These are phyloP conservation scores for Eragrostis curvula DNA, from an alignment of 176 grass and related monocot species.

Conservation along the genomic window DNA sequence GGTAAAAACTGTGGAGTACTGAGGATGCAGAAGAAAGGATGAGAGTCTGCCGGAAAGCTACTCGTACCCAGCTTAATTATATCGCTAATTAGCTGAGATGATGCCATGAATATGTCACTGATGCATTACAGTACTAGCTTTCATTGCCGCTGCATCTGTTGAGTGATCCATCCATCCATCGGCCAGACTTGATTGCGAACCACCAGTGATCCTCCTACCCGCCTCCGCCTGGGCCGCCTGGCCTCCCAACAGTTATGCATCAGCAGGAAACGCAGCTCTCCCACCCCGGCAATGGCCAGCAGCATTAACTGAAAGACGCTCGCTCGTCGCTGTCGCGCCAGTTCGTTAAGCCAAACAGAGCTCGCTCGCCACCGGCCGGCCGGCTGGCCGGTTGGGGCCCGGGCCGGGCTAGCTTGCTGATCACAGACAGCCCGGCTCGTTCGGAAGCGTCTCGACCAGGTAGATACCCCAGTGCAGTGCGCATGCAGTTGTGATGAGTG, in stretches of 20 bases:
- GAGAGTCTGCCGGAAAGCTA: not conserved
- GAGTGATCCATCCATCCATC: slow-evolving; percentile 31
- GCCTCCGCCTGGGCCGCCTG: not conserved
- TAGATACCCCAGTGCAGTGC: too few species aligned
- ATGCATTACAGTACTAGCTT: slow-evolving; percentile 2
- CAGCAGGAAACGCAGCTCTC: not conserved
- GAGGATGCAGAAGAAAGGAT: too few species aligned
- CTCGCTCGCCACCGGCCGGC: not conserved
- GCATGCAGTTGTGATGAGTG: too few species aligned
- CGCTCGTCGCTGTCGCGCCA: slow-evolving; percentile 16
- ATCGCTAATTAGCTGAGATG: not conserved
- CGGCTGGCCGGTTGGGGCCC: not conserved
- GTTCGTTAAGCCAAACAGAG: not conserved
- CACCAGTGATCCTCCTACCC: not conserved
- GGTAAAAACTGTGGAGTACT: too few species aligned
- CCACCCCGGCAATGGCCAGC: not conserved
- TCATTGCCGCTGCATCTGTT: slow-evolving; percentile 38
- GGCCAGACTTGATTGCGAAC: slow-evolving; percentile 34
- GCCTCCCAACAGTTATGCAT: not conserved
- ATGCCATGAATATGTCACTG: not conserved
- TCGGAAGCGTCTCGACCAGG: too few species aligned
- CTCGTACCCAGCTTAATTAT: not conserved
- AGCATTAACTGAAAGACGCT: slow-evolving; percentile 7
- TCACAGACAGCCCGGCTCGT: too few species aligned
- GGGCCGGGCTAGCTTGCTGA: too few species aligned